phyloP scores from a whole-genome alignment of 192 early-diverging fungal genomes.

The Coemansia sp. region DNA sequence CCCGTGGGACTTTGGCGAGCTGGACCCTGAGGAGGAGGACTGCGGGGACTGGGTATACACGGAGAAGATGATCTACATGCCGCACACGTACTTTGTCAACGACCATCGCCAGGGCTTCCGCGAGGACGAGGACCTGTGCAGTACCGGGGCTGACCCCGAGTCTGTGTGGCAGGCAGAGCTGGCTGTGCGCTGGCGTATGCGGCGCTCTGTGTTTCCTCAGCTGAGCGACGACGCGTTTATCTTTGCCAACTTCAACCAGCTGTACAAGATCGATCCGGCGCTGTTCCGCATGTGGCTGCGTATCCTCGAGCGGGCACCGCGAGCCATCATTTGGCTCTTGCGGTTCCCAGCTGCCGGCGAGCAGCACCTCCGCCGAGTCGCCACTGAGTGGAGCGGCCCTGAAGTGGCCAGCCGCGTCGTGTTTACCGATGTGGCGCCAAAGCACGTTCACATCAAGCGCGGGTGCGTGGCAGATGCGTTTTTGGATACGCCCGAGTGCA shows the following conservation, averaged over 20 bases:
- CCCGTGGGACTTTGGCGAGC: slow-evolving; percentile 51
- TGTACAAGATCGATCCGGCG: slow-evolving; percentile 94
- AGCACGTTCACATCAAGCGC: slow-evolving; percentile 90
- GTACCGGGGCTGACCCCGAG: slow-evolving; percentile 39
- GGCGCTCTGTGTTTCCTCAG: slow-evolving; percentile 82
- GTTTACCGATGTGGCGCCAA: slow-evolving; percentile 84
- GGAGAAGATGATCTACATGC: slow-evolving; percentile 91
- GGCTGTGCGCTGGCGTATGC: slow-evolving; percentile 80
- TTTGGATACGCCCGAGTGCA: slow-evolving; percentile 95
- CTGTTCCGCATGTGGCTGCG: slow-evolving; percentile 86
- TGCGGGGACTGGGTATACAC: slow-evolving; percentile 73
- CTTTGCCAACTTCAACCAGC: slow-evolving; percentile 97
- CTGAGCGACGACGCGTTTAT: slow-evolving; percentile 84
- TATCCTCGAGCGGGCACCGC: slow-evolving; percentile 80
- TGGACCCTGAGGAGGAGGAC: slow-evolving; percentile 51
- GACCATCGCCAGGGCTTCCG: slow-evolving; percentile 93
- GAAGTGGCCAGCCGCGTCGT: slow-evolving; percentile 80
- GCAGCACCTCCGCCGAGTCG: slow-evolving; percentile 69
- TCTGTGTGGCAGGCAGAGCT: slow-evolving; percentile 77
- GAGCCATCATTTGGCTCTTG: slow-evolving; percentile 87
- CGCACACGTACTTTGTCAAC: slow-evolving; percentile 92
- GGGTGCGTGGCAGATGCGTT: slow-evolving; percentile 91
- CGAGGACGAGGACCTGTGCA: slow-evolving; percentile 65
- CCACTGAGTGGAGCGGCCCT: slow-evolving; percentile 73
- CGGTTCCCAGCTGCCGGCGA: slow-evolving; percentile 91